Evolutionary conservation across 2,329 filamentous ascomycete genomes (phyloP).

Genomic region (Colletotrichum incanum): DNA sequence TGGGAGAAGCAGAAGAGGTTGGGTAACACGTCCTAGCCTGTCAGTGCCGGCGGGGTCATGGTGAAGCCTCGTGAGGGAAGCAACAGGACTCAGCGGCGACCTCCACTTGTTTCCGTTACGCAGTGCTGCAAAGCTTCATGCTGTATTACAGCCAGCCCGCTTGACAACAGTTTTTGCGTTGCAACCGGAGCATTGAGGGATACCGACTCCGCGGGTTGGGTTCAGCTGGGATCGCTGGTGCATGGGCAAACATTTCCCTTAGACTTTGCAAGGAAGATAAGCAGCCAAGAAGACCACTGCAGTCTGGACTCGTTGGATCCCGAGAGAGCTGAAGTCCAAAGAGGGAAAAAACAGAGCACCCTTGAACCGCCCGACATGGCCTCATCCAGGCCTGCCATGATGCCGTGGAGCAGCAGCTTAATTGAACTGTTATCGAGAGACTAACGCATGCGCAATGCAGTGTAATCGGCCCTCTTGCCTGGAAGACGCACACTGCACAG

Average conservation of each 20-base stretch:
- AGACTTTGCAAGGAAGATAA: neutral
- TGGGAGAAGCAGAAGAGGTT: neutral
- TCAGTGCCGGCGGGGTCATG: neutral
- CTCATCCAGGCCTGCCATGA: constrained; percentile 27
- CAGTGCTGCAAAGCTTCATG: neutral
- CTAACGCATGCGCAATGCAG: constrained; percentile 36
- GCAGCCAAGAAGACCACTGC: constrained; percentile 8
- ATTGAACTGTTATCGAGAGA: constrained; percentile 4
- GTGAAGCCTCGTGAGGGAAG: neutral
- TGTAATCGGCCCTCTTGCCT: constrained; percentile 16
- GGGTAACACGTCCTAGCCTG: neutral
- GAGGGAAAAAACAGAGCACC: constrained; percentile 3
- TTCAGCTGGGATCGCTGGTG: neutral
- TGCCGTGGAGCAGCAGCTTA: constrained; percentile 18
- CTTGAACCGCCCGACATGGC: neutral
- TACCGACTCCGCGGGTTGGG: constrained; percentile 6
- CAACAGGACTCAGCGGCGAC: neutral
- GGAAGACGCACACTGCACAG: constrained; percentile 3
- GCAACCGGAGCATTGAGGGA: neutral
- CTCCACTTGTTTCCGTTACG: neutral
- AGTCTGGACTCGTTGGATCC: neutral
- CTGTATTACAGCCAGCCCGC: neutral
- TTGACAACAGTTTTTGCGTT: neutral
- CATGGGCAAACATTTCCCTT: neutral
- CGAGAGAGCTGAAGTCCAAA: neutral